A percentile compares a stretch with the other conserved stretches of the same genome.
Conservation (phyloP, 345 rosid species). For the Acer yangbiense region DNA sequence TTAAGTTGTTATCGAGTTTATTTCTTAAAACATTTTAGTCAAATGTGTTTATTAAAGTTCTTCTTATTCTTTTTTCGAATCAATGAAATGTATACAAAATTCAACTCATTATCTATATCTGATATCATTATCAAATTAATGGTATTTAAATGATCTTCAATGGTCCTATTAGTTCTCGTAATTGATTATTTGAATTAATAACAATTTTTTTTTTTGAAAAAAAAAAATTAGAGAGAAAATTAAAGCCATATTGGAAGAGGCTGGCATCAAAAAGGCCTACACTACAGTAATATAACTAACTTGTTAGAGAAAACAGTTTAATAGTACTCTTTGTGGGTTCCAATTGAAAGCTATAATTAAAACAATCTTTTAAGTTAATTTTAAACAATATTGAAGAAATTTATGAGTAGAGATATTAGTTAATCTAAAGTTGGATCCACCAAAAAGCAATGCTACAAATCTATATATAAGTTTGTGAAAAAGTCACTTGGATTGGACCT, state of each 20-base stretch:
- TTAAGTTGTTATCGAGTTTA: too few species aligned
- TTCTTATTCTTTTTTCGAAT: too few species aligned
- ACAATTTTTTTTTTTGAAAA: too few species aligned
- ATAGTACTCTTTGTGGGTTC: not conserved
- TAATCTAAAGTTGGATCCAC: conserved; percentile 13
- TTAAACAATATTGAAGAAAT: not conserved
- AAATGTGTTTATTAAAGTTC: too few species aligned
- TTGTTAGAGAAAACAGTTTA: too few species aligned
- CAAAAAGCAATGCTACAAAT: conserved; percentile 1
- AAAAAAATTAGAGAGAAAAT: too few species aligned
- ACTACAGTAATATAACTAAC: too few species aligned
- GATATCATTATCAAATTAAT: not conserved
- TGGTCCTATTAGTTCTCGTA: not conserved
- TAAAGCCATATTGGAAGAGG: not conserved
- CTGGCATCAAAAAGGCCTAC: too few species aligned
- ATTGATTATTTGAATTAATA: not conserved
- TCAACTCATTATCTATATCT: not conserved
- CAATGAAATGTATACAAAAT: too few species aligned
- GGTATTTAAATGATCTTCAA: not conserved
- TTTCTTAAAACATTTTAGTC: too few species aligned
- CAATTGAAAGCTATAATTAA: not conserved
- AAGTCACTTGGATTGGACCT: conserved; percentile 5
- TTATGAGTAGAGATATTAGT: not conserved
- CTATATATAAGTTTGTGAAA: not conserved
- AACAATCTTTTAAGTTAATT: not conserved